Conservation (phyloP, 495 filamentous ascomycete genomes). For the Mytilinidion resinicola region DNA sequence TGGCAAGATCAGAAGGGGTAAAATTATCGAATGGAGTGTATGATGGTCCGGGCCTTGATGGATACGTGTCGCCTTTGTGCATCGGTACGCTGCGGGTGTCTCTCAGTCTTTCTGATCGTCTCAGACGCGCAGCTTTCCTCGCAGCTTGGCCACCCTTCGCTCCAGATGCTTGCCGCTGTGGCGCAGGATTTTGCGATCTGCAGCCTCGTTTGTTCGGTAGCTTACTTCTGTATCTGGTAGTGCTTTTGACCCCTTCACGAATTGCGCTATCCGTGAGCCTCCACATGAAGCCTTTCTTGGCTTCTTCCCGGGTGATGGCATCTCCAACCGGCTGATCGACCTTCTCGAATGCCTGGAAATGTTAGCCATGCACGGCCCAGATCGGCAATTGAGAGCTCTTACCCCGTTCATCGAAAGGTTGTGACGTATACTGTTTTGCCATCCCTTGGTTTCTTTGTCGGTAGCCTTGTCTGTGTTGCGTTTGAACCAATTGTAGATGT, state of each 20-base stretch:
- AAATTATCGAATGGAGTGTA: constrained; percentile 6
- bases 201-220: constrained; percentile 43
- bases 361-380: constrained; percentile 2
- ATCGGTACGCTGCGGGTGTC: constrained; percentile 4
- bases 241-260: constrained; percentile 59
- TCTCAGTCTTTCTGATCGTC: constrained; percentile 15
- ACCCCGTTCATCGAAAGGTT: constrained; percentile 97
- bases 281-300: constrained; percentile 60
- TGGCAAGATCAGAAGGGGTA: constrained; percentile 1
- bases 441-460: constrained; percentile 55
- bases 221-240: constrained; percentile 64
- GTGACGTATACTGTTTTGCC: constrained; percentile 96
- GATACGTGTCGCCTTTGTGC: constrained; percentile 14
- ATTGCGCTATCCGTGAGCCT: constrained; percentile 58
- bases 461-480: constrained; percentile 71
- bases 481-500: constrained; percentile 88
- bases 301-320: constrained; percentile 32
- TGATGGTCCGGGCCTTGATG: not conserved
- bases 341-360: constrained; percentile 57
- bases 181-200: constrained; percentile 40
- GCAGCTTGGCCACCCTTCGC: constrained; percentile 52
- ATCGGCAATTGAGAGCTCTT: constrained; percentile 37
- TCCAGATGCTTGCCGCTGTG: constrained; percentile 50
- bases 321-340: constrained; percentile 41
- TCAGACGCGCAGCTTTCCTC: constrained; percentile 27